These are phyloP conservation scores for Neophaeococcomyces aloes DNA, from an alignment of 2,329 filamentous ascomycete species.

Conservation along the genomic window DNA sequence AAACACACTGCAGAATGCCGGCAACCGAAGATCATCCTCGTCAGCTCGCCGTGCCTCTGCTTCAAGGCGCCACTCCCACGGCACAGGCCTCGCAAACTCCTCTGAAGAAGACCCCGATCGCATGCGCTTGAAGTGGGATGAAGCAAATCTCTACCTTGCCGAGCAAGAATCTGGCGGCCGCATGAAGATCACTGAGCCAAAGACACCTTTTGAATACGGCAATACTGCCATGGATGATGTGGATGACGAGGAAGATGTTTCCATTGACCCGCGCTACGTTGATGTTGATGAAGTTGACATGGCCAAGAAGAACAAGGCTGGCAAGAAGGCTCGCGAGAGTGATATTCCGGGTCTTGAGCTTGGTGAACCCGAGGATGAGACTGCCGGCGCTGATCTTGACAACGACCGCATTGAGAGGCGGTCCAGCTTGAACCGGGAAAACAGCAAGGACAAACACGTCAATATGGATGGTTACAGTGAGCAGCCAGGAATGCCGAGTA, in stretches of 20 bases:
- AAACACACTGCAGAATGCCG: slow-evolving; percentile 91
- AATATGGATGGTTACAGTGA: slow-evolving; percentile 54
- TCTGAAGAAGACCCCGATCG: slow-evolving; percentile 48
- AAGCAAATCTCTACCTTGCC: slow-evolving; percentile 92
- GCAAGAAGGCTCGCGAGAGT: slow-evolving; percentile 47
- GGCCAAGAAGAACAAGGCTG: slow-evolving; percentile 29
- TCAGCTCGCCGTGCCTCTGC: slow-evolving; percentile 50
- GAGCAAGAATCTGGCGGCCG: slow-evolving; percentile 88
- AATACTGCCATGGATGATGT: slow-evolving; percentile 87
- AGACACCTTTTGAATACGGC: slow-evolving; percentile 88
- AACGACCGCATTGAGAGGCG: slow-evolving; percentile 36
- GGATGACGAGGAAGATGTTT: slow-evolving; percentile 39
- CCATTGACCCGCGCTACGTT: slow-evolving; percentile 22
- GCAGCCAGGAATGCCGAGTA: slow-evolving; percentile 46
- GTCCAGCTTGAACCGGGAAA: slow-evolving; percentile 31
- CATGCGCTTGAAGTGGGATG: slow-evolving; percentile 91
- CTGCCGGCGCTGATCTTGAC: slow-evolving; percentile 34
- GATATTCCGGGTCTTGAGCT: slow-evolving; percentile 89
- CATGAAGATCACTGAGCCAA: slow-evolving; percentile 99
- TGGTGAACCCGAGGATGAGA: slow-evolving; percentile 75
- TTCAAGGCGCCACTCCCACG: slow-evolving; percentile 61
- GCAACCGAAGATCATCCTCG: slow-evolving; percentile 73
- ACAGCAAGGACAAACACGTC: slow-evolving; percentile 58
- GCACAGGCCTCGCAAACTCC: slow-evolving; percentile 36
- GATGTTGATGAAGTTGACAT: slow-evolving; percentile 53